A percentile compares a stretch with the other conserved stretches of the same genome.
phyloP scores from a whole-genome alignment of 2,329 filamentous ascomycete species.

The Sporothrix protearum region DNA sequence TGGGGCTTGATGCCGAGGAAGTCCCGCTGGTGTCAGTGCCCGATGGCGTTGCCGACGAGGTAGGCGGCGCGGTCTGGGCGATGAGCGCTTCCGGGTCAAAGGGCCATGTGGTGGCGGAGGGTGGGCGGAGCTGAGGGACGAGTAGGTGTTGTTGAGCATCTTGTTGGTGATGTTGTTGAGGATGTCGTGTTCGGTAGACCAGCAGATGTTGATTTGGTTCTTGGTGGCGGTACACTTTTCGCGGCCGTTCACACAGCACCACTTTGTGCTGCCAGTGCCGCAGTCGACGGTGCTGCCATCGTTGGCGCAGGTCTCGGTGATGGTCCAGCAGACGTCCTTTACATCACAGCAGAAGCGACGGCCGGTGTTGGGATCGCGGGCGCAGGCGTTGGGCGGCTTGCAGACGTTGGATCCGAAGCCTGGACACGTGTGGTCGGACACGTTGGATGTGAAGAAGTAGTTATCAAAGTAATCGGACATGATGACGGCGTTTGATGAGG shows the following conservation, averaged over 20 bases:
- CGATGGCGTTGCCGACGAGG: neutral
- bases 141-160: conserved; percentile 25
- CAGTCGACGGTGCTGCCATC: conserved; percentile 28
- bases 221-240: conserved; percentile 25
- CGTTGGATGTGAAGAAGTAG: conserved; percentile 28
- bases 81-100: conserved; percentile 24
- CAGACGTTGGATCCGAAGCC: conserved; percentile 24
- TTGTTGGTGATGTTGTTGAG: conserved; percentile 26
- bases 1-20: neutral
- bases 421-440: conserved; percentile 24
- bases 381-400: conserved; percentile 27
- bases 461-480: conserved; percentile 26
- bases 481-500: neutral
- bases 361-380: conserved; percentile 28
- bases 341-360: conserved; percentile 27
- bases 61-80: conserved; percentile 20
- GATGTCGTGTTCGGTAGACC: conserved; percentile 25
- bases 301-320: conserved; percentile 20
- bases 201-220: conserved; percentile 29
- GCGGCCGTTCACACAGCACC: conserved; percentile 26
- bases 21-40: neutral
- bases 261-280: conserved; percentile 21
- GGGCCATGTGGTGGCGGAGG: conserved; percentile 24
- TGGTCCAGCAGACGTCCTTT: conserved; percentile 27
- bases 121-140: conserved; percentile 26